Evolutionary conservation across 257 asterid genomes (phyloP).

Genomic region (Pogostemon cablin): DNA sequence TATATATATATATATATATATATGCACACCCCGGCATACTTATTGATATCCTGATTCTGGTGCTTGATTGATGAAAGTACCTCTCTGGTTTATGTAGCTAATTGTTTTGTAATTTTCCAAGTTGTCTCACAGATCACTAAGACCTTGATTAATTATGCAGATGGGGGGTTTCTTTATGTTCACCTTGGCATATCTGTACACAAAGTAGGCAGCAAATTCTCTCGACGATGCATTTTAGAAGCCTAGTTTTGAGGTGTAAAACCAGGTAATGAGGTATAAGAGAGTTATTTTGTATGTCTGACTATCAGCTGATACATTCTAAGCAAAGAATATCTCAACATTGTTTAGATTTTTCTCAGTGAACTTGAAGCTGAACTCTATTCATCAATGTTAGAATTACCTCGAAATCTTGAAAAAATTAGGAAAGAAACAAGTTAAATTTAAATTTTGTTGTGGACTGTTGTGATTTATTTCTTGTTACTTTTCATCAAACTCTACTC

Average conservation of each 20-base stretch:
- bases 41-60: not conserved
- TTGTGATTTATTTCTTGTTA: no score
- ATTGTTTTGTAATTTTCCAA: not conserved
- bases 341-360: slow-evolving; percentile 22
- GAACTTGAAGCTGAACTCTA: slow-evolving; percentile 23
- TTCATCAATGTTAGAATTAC: slow-evolving; percentile 25
- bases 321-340: slow-evolving; percentile 25
- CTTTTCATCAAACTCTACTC: not conserved
- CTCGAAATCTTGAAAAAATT: slow-evolving; percentile 16
- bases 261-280: slow-evolving; percentile 7
- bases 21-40: no score
- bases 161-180: slow-evolving; percentile 77
- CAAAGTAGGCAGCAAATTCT: slow-evolving; percentile 50
- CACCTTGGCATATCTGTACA: slow-evolving; percentile 61
- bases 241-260: slow-evolving; percentile 24
- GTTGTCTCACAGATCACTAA: slow-evolving; percentile 2
- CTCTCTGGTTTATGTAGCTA: not conserved
- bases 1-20: no score
- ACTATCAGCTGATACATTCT: not conserved
- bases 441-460: not conserved
- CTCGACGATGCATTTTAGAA: slow-evolving; percentile 10
- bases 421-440: slow-evolving; percentile 19
- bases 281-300: slow-evolving; percentile 8
- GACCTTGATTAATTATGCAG: slow-evolving; percentile 44
- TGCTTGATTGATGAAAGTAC: no score